A percentile compares a stretch with the other conserved stretches of the same genome.
phyloP scores from a whole-genome alignment of 192 early-diverging fungal genomes.

The Cetraspora pellucida region DNA sequence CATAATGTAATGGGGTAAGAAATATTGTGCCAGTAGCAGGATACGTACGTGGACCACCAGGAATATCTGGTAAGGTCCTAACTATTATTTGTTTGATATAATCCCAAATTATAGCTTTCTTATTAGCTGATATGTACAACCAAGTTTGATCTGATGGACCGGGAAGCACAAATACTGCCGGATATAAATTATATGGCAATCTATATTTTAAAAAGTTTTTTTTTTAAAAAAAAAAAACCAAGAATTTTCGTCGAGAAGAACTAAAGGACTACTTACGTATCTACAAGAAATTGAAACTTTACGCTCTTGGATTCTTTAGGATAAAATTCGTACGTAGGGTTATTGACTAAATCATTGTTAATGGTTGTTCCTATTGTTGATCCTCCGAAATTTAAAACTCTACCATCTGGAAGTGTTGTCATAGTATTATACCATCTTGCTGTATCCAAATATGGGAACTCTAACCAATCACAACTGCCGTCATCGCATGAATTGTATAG shows the following conservation, averaged over 20 bases:
- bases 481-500: slow-evolving; percentile 54
- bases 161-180: not conserved
- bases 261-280: slow-evolving; percentile 20
- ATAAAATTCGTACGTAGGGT: slow-evolving; percentile 50
- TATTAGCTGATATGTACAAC: slow-evolving; percentile 53
- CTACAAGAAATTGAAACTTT: slow-evolving; percentile 45
- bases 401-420: slow-evolving; percentile 46
- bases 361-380: slow-evolving; percentile 47
- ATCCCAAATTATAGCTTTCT: slow-evolving; percentile 48
- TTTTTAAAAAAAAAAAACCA: too few relatives aligned
- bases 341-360: slow-evolving; percentile 49
- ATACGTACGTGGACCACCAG: slow-evolving; percentile 53
- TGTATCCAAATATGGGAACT: slow-evolving; percentile 41
- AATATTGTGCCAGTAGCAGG: slow-evolving; percentile 56
- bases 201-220: too few relatives aligned
- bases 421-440: slow-evolving; percentile 49
- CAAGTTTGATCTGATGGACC: not conserved
- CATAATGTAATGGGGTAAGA: slow-evolving; percentile 57
- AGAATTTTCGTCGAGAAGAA: too few relatives aligned
- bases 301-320: slow-evolving; percentile 18
- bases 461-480: slow-evolving; percentile 48
- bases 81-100: slow-evolving; percentile 43
- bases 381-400: slow-evolving; percentile 59
- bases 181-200: slow-evolving; percentile 44
- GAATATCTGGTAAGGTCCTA: slow-evolving; percentile 48